phyloP scores from a whole-genome alignment of 2,329 filamentous ascomycete genomes.

The Fusarium marasasianum region DNA sequence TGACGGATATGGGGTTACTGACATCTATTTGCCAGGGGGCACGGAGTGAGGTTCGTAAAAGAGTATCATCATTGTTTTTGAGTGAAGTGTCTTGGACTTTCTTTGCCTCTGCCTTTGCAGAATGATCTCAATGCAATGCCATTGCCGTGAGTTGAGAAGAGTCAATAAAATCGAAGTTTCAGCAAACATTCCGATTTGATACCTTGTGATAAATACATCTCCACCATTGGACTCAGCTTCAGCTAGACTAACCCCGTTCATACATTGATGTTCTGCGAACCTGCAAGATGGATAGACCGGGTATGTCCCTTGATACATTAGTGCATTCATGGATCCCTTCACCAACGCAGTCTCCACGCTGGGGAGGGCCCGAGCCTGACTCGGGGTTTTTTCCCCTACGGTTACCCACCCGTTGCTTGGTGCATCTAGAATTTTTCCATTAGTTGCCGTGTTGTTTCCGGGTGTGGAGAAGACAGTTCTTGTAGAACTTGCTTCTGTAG shows the following conservation, averaged over 20 bases:
- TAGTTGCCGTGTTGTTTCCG: not conserved
- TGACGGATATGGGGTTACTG: conserved; percentile 15
- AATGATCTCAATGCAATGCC: conserved; percentile 1
- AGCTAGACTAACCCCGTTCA: conserved; percentile 5
- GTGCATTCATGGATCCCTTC: conserved; percentile 17
- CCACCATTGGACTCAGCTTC: not conserved
- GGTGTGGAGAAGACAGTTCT: not conserved
- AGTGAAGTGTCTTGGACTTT: conserved; percentile 17
- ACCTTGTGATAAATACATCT: not conserved
- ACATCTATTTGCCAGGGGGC: conserved; percentile 16
- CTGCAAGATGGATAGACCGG: conserved; percentile 17
- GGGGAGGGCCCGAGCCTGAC: conserved; percentile 6
- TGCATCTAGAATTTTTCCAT: conserved; percentile 6
- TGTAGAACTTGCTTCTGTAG: not conserved
- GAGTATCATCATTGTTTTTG: conserved; percentile 19
- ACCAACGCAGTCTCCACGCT: not conserved
- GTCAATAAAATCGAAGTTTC: conserved; percentile 3
- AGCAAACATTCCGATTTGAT: not conserved
- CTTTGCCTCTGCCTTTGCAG: not conserved
- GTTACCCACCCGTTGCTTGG: conserved; percentile 5
- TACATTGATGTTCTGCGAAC: conserved; percentile 1
- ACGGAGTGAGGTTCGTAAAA: conserved; percentile 40
- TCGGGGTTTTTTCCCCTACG: not conserved
- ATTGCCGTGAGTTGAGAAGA: not conserved
- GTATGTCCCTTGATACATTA: conserved; percentile 25